A percentile compares a stretch with the other conserved stretches of the same genome.
These are phyloP conservation scores for Pistacia integerrima DNA, from an alignment of 345 rosid species.

Conservation along the genomic window DNA sequence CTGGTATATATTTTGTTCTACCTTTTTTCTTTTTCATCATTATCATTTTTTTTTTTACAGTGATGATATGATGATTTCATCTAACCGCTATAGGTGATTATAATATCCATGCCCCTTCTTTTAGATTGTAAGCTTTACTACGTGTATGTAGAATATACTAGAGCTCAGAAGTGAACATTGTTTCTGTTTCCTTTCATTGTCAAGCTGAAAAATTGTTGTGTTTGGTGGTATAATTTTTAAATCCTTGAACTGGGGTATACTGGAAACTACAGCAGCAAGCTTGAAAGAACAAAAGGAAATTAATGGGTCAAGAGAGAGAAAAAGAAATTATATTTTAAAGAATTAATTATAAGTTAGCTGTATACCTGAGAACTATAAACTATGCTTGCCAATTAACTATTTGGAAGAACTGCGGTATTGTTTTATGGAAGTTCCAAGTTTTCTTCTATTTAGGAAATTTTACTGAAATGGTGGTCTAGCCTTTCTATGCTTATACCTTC, in stretches of 20 bases:
- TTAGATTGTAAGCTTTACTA: neutral
- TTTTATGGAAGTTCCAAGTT: neutral
- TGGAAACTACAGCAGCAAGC: neutral
- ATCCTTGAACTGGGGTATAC: neutral
- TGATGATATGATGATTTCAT: neutral
- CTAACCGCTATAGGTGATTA: no score
- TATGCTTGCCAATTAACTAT: neutral
- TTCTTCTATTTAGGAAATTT: neutral
- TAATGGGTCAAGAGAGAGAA: neutral
- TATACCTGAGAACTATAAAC: neutral
- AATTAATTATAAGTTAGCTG: neutral
- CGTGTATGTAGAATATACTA: no score
- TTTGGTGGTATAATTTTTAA: neutral
- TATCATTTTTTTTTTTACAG: no score
- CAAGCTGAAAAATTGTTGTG: neutral
- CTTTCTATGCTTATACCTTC: neutral
- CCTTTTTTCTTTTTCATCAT: neutral
- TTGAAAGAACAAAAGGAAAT: neutral
- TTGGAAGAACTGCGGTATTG: neutral
- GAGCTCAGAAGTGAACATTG: neutral
- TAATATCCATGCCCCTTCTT: neutral
- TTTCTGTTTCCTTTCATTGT: neutral
- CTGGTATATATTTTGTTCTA: slow-evolving; percentile 52
- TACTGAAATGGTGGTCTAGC: neutral
- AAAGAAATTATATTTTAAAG: neutral